A percentile compares a stretch with the other conserved stretches of the same genome.
phyloP scores from a whole-genome alignment of 2,329 filamentous ascomycete species.

The Aaosphaeria pasadenensis region DNA sequence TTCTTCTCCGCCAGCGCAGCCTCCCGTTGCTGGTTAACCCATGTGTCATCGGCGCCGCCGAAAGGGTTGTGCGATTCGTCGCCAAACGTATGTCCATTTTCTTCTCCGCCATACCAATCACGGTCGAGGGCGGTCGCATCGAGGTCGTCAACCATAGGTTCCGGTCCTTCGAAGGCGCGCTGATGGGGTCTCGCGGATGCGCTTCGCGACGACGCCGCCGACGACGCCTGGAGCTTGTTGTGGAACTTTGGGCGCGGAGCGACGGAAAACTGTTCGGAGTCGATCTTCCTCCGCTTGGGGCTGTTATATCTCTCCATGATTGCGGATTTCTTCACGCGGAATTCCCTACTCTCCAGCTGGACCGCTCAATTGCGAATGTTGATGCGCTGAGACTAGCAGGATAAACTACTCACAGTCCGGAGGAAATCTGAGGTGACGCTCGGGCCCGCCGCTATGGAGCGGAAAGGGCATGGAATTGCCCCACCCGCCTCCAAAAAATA shows the following conservation, averaged over 20 bases:
- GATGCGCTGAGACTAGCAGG: too few relatives aligned
- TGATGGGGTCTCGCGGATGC: slow-evolving; percentile 40
- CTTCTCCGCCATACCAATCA: slow-evolving; percentile 90
- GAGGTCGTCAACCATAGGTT: slow-evolving; percentile 61
- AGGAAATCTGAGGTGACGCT: neutral
- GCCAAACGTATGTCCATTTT: slow-evolving; percentile 80
- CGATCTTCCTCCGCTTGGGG: slow-evolving; percentile 65
- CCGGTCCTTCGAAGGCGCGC: slow-evolving; percentile 59
- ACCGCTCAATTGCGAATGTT: too few relatives aligned
- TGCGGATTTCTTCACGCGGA: neutral
- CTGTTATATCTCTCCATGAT: slow-evolving; percentile 45
- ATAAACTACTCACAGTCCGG: too few relatives aligned
- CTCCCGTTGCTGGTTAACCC: slow-evolving; percentile 74
- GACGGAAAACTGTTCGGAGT: slow-evolving; percentile 59
- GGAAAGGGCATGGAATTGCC: too few relatives aligned
- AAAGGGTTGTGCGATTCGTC: slow-evolving; percentile 94
- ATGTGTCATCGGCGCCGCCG: slow-evolving; percentile 68
- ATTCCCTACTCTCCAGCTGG: too few relatives aligned
- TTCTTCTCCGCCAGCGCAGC: slow-evolving; percentile 77
- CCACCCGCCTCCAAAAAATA: slow-evolving; percentile 2
- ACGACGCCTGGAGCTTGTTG: slow-evolving; percentile 28
- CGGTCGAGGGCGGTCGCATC: slow-evolving; percentile 77
- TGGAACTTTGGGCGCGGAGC: slow-evolving; percentile 47
- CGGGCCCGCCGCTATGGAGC: slow-evolving; percentile 2
- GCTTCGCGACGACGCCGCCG: slow-evolving; percentile 32